Conservation (phyloP, 208 protist genomes). For the Wallacemonas rigidus region DNA sequence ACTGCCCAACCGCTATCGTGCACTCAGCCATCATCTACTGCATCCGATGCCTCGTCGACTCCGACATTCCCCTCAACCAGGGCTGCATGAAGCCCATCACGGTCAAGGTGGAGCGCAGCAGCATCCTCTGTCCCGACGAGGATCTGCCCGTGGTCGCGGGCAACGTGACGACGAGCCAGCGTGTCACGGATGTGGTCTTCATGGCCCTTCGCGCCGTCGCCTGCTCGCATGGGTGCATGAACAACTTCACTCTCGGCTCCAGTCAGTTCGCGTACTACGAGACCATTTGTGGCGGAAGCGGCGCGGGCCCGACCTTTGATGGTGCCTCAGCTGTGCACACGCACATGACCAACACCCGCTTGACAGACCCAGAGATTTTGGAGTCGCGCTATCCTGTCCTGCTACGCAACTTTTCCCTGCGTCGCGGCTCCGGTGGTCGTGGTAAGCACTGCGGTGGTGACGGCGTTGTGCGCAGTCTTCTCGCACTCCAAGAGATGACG, state of each 20-base stretch:
- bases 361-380: slow-evolving; percentile 94
- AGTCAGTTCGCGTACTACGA: slow-evolving; percentile 94
- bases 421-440: slow-evolving; percentile 79
- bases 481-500: slow-evolving; percentile 75
- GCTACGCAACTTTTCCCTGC: slow-evolving; percentile 81
- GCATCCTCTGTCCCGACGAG: slow-evolving; percentile 81
- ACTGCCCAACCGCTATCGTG: slow-evolving; percentile 91
- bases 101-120: slow-evolving; percentile 67
- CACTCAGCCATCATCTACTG: slow-evolving; percentile 94
- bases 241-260: slow-evolving; percentile 97
- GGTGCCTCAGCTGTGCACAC: slow-evolving; percentile 92
- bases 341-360: slow-evolving; percentile 98
- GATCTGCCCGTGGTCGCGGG: slow-evolving; percentile 94
- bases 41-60: slow-evolving; percentile 92
- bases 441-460: slow-evolving; percentile 89
- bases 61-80: slow-evolving; percentile 96
- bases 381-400: slow-evolving; percentile 94
- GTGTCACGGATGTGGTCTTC: slow-evolving; percentile 95
- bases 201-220: slow-evolving; percentile 89
- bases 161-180: slow-evolving; percentile 95
- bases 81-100: slow-evolving; percentile 91
- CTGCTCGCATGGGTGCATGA: slow-evolving; percentile 92
- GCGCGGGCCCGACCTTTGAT: slow-evolving; percentile 88
- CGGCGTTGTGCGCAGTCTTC: slow-evolving; percentile 91
- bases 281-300: slow-evolving; percentile 95